Evolutionary conservation across 2,329 filamentous ascomycete genomes (phyloP), one percentile per base, ranked within the genome.

Genomic region (Aspergillus niger): DNA sequence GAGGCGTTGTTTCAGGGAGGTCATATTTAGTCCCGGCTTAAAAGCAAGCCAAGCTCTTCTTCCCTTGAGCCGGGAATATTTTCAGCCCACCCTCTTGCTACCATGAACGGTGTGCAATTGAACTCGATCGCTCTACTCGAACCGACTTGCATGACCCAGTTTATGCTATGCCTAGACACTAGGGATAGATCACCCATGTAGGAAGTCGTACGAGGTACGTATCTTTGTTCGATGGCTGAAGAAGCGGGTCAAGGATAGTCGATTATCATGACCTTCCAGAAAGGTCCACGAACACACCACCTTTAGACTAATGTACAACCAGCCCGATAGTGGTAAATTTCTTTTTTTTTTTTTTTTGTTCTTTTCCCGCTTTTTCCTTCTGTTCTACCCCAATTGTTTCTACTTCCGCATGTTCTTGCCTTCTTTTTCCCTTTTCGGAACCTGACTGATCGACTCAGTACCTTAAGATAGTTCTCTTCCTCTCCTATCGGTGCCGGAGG

Each of bases 191-290:
- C 32, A 36, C 4, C 32, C 32, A 36, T 36, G 32, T 36, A 36
- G 32, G 11, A 36, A 36, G 32, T 36, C 11, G 32, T 36, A 36
- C 32, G 32, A 36, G 32, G 32, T 36, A 36, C 32, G 32, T 36
- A 36, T 36, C 32, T 13, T 36, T 36, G 32, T 36, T 15, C 32
- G 13, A 2, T 36, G 32, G 32, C 32, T 22, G 41, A 44, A 22
- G 41, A 44, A 44, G 41, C 41, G 41, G 41, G 41, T 44, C 53
- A 55, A 47, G 22, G 22, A 55, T 55, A 6, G 41, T 44, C 39
- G 36, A 53, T 44, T 24, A 26, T 53, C 51, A 47, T 24, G 53
- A 22, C 17, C 28, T 55, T 47, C 41, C 53, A 55, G 53, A 47
- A 50, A 55, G 17, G 43, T 47, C 39, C 17, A 47, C 53, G 39